phyloP scores from a whole-genome alignment of 2,329 filamentous ascomycete genomes.

The Sarocladium kiliense region DNA sequence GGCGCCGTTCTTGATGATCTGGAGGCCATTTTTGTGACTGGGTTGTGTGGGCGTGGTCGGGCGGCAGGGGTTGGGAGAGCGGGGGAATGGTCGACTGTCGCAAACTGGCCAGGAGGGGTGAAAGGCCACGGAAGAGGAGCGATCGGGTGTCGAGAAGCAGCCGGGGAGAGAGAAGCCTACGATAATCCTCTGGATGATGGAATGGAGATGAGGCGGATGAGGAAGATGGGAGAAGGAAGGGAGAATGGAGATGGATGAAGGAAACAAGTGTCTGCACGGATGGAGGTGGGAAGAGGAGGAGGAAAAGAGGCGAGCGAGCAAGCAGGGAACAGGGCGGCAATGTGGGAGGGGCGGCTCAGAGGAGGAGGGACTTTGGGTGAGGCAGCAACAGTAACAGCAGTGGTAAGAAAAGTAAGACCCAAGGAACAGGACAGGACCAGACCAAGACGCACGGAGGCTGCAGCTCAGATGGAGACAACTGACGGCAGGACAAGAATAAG shows the following conservation, averaged over 20 bases:
- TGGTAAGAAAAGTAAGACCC: no score
- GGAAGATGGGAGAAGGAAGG: conserved; percentile 7
- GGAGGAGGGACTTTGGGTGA: conserved; percentile 8
- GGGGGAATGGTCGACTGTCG: background rate
- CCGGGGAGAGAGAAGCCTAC: conserved; percentile 1
- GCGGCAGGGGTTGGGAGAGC: conserved; percentile 1
- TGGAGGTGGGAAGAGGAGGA: conserved; percentile 8
- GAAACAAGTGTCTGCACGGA: background rate
- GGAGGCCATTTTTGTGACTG: conserved; percentile 25
- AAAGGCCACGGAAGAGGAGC: conserved; percentile 10
- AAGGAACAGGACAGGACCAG: background rate
- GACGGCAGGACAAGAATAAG: conserved; percentile 1
- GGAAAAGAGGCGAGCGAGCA: background rate
- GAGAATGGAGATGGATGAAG: conserved; percentile 9
- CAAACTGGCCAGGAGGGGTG: conserved; percentile 8
- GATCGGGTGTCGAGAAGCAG: conserved; percentile 14
- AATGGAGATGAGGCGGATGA: conserved; percentile 10
- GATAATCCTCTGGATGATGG: conserved; percentile 8
- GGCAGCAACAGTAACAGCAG: conserved; percentile 10
- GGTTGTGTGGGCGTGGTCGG: conserved; percentile 2
- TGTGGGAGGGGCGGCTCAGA: background rate
- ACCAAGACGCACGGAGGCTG: background rate
- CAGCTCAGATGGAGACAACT: background rate
- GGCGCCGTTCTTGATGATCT: conserved; percentile 19
- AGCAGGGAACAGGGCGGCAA: background rate